Base-by-base conservation (phyloP, 306 rosid genomes). In the Cucurbita pepo region DNA sequence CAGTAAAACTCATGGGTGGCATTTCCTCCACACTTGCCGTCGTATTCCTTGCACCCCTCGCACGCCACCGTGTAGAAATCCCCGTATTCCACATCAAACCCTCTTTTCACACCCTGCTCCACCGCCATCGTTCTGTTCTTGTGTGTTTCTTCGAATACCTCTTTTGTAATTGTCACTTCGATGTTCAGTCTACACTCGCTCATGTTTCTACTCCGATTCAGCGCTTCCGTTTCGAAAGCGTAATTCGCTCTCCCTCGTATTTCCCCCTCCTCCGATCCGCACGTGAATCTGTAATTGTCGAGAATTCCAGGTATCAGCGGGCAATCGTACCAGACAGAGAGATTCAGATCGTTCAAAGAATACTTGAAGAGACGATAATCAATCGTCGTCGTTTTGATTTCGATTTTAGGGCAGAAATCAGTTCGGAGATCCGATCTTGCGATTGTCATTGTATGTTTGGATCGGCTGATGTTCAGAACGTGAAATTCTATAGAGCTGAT, bases 261-360 rank as follows among this genome's bases (percentile, higher is more conserved):
- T 4, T 62, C 69, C 69, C 25, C 69, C 8, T 38, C 22, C 19
- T 38, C 22, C 19, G 0, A 38, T 0, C 5, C 50, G 30, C 70
- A 40, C 51, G 12, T 5, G n/a, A 63, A 40, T 8, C 4, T 63
- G 3, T 3, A 3, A 0, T 63, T 4, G 34, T 4, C 4, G 8
- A 1, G 34, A 1, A 16, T 40, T 3, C 25, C 21, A 15, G 4
- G 1, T 40, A 4, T 15, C 30, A 0, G 2, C 7, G 13, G 25
- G 14, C 70, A 63, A 63, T 63, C 34, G 14, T 63, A 63, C 70
- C 70, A 63, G 4, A 87, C n/a, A 11, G 70, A 71, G 58, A 82
- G 58, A 75, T 70, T 81, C 0, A 8, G 3, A 0, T 75, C 48
- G 1, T 1, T 7, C 0, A 10, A 3, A 0, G 37, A 14, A 13